These are phyloP conservation scores for Volvox carteri DNA, from an alignment of 163 green algal species.

Conservation along the genomic window DNA sequence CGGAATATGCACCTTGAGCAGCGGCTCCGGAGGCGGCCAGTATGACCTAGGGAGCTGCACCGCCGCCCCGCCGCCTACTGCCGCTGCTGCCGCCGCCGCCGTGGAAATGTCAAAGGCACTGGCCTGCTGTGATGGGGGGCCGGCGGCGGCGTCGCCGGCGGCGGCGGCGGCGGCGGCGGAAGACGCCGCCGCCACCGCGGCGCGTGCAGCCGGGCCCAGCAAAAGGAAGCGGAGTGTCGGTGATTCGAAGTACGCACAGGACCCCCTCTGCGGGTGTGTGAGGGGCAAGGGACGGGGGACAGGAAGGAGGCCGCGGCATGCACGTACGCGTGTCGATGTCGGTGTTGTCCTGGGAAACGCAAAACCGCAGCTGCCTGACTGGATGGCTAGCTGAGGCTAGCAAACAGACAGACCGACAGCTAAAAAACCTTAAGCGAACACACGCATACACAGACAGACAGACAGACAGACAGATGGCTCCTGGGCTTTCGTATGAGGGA, in stretches of 20 bases:
- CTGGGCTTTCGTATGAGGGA: too few species aligned
- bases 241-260: conserved; percentile 40
- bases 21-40: conserved; percentile 50
- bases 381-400: too few species aligned
- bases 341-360: too few species aligned
- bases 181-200: not conserved
- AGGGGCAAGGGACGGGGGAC: not conserved
- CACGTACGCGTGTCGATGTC: too few species aligned
- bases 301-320: too few species aligned
- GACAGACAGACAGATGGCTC: too few species aligned
- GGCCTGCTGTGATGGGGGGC: not conserved
- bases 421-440: too few species aligned
- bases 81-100: not conserved
- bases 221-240: conserved; percentile 28
- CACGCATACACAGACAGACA: too few species aligned
- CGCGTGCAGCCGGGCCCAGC: not conserved
- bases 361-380: too few species aligned
- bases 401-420: too few species aligned
- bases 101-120: not conserved
- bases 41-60: not conserved
- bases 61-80: not conserved
- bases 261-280: conserved; percentile 15
- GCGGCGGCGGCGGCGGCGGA: not conserved
- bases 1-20: conserved; percentile 41
- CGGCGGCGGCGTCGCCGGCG: not conserved